Evolutionary conservation across 495 filamentous ascomycete genomes (phyloP).

Genomic region (Beverwykella pulmonaria): DNA sequence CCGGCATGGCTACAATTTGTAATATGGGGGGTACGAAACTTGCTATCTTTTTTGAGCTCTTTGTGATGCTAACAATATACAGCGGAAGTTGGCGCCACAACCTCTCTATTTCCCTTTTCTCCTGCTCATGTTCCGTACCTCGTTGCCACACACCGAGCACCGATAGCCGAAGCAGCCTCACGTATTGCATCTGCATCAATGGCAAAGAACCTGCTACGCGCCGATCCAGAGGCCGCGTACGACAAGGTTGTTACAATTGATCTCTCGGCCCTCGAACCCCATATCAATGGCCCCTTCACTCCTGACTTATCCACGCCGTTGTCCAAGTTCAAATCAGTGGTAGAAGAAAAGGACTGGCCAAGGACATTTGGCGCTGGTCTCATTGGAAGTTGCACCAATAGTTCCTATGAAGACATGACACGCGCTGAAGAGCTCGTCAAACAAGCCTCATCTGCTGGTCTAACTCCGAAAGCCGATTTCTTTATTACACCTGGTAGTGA

Average conservation of each 20-base stretch:
- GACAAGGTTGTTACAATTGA: conserved; percentile 92
- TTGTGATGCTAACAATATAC: too few relatives aligned
- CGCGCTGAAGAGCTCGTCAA: conserved; percentile 88
- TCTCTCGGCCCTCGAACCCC: conserved; percentile 86
- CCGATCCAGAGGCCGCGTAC: conserved; percentile 81
- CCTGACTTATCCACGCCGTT: conserved; percentile 92
- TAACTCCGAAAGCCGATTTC: conserved; percentile 87
- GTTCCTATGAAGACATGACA: conserved; percentile 97
- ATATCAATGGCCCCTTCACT: conserved; percentile 97
- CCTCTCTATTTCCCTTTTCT: conserved; percentile 88
- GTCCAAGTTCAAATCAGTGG: conserved; percentile 81
- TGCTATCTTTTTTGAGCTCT: too few relatives aligned
- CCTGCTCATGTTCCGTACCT: conserved; percentile 74
- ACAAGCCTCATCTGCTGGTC: conserved; percentile 80
- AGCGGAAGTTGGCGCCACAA: conserved; percentile 92
- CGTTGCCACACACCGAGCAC: conserved; percentile 74
- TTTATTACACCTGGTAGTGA: conserved; percentile 96
- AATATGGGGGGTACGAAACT: too few relatives aligned
- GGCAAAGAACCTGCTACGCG: conserved; percentile 63
- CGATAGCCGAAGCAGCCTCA: conserved; percentile 67
- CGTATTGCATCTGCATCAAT: conserved; percentile 46
- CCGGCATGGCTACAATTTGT: conserved; percentile 88
- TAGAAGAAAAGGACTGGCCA: conserved; percentile 85
- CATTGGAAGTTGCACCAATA: conserved; percentile 98
- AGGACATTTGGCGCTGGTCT: conserved; percentile 86